Conservation (phyloP, 164 flowering plant species). For the Akebia trifoliata region DNA sequence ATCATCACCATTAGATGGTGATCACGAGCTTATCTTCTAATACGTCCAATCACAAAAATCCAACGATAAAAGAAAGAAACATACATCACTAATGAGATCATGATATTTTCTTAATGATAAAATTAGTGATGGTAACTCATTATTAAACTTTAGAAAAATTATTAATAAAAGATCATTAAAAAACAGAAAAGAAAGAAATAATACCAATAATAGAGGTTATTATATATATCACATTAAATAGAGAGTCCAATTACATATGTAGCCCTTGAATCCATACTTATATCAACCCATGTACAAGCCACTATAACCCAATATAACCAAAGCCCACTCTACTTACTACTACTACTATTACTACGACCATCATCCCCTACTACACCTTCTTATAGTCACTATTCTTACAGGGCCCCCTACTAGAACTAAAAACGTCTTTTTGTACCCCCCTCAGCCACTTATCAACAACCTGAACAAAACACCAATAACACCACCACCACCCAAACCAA, state of each 20-base stretch:
- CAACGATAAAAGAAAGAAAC: not conserved
- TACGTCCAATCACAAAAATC: not conserved
- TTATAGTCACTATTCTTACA: not conserved
- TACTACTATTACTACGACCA: conserved; percentile 2
- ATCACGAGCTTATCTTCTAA: not conserved
- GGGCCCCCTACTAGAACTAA: conserved; percentile 5
- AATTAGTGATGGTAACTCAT: no score
- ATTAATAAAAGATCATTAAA: no score
- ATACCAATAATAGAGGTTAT: not conserved
- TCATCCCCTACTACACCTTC: conserved; percentile 1
- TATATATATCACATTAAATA: conserved; percentile 4
- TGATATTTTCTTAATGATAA: no score
- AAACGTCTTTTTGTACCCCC: not conserved
- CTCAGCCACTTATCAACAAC: not conserved
- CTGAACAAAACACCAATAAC: conserved; percentile 6
- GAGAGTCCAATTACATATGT: conserved; percentile 6
- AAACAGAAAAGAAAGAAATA: not conserved
- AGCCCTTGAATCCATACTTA: conserved; percentile 7
- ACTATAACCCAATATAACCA: conserved; percentile 1
- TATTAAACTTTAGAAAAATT: no score
- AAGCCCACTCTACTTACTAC: no score
- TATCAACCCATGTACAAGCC: conserved; percentile 6
- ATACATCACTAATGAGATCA: no score
- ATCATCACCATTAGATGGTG: no score
- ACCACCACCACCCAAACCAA: conserved; percentile 4